Evolutionary conservation across 2,329 filamentous ascomycete species (phyloP).

Genomic region (Trichoderma semiorbis): DNA sequence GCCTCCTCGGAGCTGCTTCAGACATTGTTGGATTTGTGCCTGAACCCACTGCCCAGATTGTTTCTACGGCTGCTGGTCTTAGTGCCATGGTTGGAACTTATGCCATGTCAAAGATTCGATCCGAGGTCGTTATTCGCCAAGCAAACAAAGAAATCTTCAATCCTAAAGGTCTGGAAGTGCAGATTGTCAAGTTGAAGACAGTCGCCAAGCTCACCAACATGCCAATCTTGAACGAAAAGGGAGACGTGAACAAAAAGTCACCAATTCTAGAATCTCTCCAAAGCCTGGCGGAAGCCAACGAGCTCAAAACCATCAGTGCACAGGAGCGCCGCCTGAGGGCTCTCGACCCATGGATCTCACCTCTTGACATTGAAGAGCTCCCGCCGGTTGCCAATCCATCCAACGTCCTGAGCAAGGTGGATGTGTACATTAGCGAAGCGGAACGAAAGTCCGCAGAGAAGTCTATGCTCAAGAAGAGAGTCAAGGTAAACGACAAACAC

Average conservation of each 20-base stretch:
- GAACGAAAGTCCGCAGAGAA: slow-evolving; percentile 2
- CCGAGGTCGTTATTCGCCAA: neutral
- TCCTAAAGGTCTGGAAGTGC: neutral
- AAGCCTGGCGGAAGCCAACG: neutral
- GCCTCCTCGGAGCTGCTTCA: neutral
- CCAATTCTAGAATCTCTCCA: neutral
- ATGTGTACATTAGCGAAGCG: neutral
- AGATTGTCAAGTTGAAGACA: neutral
- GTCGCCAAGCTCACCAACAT: neutral
- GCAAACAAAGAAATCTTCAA: neutral
- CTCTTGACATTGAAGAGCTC: neutral
- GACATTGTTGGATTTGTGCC: neutral
- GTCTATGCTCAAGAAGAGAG: slow-evolving; percentile 4
- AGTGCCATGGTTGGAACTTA: neutral
- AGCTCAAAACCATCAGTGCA: neutral
- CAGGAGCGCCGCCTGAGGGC: neutral
- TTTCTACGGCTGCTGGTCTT: neutral
- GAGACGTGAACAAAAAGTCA: neutral
- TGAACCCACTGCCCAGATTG: neutral
- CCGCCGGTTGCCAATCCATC: neutral
- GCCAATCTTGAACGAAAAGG: neutral
- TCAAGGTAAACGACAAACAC: neutral
- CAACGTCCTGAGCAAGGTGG: neutral
- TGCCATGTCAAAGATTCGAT: neutral
- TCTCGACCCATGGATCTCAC: neutral